phyloP scores from a whole-genome alignment of 2,329 filamentous ascomycete species.

The Trichoderma endophyticum region DNA sequence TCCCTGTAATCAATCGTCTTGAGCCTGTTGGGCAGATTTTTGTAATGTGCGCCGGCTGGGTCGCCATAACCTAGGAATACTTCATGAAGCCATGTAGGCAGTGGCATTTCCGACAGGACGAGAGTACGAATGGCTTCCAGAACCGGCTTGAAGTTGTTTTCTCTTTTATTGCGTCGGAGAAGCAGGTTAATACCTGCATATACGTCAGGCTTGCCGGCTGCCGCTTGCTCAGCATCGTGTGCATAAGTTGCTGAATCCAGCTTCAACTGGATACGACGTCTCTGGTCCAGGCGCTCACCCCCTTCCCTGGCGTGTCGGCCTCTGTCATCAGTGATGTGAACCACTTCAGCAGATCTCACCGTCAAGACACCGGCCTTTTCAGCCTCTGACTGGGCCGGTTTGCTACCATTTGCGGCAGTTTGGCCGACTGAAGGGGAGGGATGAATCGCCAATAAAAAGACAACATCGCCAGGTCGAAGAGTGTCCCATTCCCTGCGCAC shows the following conservation, averaged over 20 bases:
- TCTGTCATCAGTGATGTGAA: constrained; percentile 83
- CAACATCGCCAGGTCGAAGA: constrained; percentile 79
- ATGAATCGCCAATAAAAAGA: constrained; percentile 80
- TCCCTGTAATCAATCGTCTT: constrained; percentile 85
- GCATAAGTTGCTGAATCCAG: constrained; percentile 78
- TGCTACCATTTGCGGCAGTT: constrained; percentile 49
- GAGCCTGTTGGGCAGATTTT: constrained; percentile 72
- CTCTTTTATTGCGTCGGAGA: constrained; percentile 75
- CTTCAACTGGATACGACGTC: constrained; percentile 72
- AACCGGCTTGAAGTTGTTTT: constrained; percentile 97
- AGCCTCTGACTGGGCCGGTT: constrained; percentile 40
- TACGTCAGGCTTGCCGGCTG: constrained; percentile 68
- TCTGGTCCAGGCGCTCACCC: constrained; percentile 59
- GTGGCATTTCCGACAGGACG: constrained; percentile 76
- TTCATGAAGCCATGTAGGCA: constrained; percentile 91
- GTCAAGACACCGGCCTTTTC: constrained; percentile 66
- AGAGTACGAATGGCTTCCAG: constrained; percentile 87
- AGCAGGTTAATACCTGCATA: constrained; percentile 85
- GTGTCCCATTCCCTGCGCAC: constrained; percentile 87
- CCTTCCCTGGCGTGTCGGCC: constrained; percentile 67
- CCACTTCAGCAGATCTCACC: constrained; percentile 78
- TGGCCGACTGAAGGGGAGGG: constrained; percentile 51
- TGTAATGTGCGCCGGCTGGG: constrained; percentile 82
- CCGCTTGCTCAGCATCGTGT: constrained; percentile 64
- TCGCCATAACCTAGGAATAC: constrained; percentile 98